Base-by-base conservation (phyloP, 1,284 basidiomycete species). In the Paramarasmius palmivorus region DNA sequence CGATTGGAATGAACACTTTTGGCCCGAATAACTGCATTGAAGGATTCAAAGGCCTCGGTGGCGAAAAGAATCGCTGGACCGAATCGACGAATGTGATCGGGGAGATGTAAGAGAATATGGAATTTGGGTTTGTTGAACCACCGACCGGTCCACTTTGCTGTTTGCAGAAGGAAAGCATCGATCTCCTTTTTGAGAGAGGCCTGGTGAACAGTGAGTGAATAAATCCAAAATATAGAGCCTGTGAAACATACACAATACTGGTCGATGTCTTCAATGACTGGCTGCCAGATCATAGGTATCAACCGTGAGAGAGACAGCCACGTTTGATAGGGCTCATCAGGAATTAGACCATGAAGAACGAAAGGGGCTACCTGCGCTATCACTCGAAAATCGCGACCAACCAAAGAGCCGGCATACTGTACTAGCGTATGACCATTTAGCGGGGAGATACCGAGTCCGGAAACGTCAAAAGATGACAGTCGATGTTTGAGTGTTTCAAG, bases 41-140 rank as follows among this genome's bases (percentile, higher is more conserved):
- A 78, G 0, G 71, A 77, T 57, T 80, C 75, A 55, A 78, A 80
- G 0, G 54, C 63, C 48, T 80, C 76, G 0, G 76, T 79, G 1
- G 70, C 68, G 62, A 73, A 74, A 0, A 73, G 59, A 7, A 73
- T 69, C 0, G 71, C 70, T 17, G 71, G 73, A 0, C 73, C 73
- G 61, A 75, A 74, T 0, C 65, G 62, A 0, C 61, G 56, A 36
- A 74, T 65, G 59, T 73, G 67, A 0, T 53, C 56, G 0, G 64
- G 61, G 15, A 74, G 61, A 50, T 72, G 69, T 0, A 68, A 26
- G 9, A 72, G 22, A 12, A 73, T 64, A 47, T 74, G 71, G 53
- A 74, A 74, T 50, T 75, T 75, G 1, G 70, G 67, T 52, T 76
- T 75, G 54, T 74, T 73, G 52, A 73, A 71, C 72, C 71, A 73